Base-by-base conservation (phyloP, 202 grass and related monocot genomes). In the Saccharum hybrid region DNA sequence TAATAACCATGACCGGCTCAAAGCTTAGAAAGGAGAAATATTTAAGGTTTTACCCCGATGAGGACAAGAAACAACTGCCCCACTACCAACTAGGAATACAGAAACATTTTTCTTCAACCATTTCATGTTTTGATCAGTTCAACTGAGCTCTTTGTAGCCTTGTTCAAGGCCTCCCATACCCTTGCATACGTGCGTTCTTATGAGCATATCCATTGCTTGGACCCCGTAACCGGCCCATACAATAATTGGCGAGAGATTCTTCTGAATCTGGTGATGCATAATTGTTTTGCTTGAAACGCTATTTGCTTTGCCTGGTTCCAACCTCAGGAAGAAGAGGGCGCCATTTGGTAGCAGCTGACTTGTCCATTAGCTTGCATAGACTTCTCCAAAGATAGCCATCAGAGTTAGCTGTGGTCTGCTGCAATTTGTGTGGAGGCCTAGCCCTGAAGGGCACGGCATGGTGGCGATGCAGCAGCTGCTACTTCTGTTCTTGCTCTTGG, bases 401-500 rank as follows among this genome's bases (percentile, higher is more conserved):
- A 34, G 74, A 48, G 4, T 75, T 80, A 36, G 16, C 28, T 34
- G 39, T 26, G 6, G 16, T 51, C 59, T 23, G 38, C 12, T 23
- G 31, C 52, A 9, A 34, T 10, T 48, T 83, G 51, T 5, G 40
- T 12, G 38, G 54, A 81, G 75, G 26, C 46, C 46, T 16, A 70
- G 2, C 67, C 10, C 38, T 1, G 78, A 61, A 87, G 67, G 23
- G n/a, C 4, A 15, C 3, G 59, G 39, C 56, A 61, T 63, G 82
- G 75, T 34, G 74, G 60, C 6, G 72, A 74, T 71, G 70, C 83
- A 38, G 62, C 21, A 38, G 63, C 19, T 85, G 31, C 61, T 94
- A 51, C 82, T 90, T 74, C 69, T 96, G 73, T 83, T 94, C 77
- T 19, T 89, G 59, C 69, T 82, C 88, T 72, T 90, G 40, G 63